Conservation (phyloP, 345 rosid species). For the Populus deltoides region DNA sequence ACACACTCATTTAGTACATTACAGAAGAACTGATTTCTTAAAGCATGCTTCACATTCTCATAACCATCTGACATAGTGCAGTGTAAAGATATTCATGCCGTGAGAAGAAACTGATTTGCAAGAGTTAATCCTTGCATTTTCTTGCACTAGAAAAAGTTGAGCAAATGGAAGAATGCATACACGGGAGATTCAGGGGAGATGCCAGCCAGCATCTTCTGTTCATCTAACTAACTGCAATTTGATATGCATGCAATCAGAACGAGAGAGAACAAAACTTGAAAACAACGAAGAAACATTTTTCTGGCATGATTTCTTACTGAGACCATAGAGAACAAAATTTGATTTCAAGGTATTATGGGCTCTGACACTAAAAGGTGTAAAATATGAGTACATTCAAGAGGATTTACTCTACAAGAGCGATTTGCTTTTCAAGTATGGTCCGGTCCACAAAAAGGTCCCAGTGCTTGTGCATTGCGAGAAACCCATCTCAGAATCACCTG, state of each 20-base stretch:
- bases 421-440: too few relatives aligned
- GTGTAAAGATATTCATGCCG: not conserved
- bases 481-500: too few relatives aligned
- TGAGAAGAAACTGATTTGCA: not conserved
- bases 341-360: too few relatives aligned
- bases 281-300: not conserved
- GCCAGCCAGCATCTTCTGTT: slow-evolving; percentile 80
- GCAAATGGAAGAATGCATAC: slow-evolving; percentile 39
- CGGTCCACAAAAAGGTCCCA: too few relatives aligned
- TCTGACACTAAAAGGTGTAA: too few relatives aligned
- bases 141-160: not conserved
- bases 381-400: too few relatives aligned
- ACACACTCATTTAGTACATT: not conserved
- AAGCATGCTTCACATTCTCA: not conserved
- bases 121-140: not conserved
- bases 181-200: slow-evolving; percentile 84
- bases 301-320: slow-evolving; percentile 47
- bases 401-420: too few relatives aligned
- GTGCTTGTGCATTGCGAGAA: too few relatives aligned
- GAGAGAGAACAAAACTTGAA: not conserved
- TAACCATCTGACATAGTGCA: not conserved
- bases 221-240: slow-evolving; percentile 69
- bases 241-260: slow-evolving; percentile 1
- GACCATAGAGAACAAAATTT: slow-evolving; percentile 55
- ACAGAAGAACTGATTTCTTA: not conserved